Base-by-base conservation (phyloP, 768 basidiomycete genomes). In the Pulveroboletus sp. region DNA sequence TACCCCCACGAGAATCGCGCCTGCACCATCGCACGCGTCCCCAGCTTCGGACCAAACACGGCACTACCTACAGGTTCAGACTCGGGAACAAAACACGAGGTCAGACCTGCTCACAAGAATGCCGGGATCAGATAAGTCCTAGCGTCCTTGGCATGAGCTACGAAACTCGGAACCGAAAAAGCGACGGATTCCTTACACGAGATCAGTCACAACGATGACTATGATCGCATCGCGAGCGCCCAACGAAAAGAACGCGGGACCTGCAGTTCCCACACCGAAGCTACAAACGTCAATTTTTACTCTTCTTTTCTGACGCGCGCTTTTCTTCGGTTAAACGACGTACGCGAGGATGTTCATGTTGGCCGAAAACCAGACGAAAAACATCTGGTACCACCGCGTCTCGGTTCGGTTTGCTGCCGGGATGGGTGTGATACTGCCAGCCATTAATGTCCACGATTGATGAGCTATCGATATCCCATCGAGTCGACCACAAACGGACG, bases 21-120 rank as follows among this genome's bases (percentile, higher is more conserved):
- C 44, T 78, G 73, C 8, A 80, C 73, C 80, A 82, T 82, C 12
- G 78, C 76, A n/a, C 81, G 72, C 58, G 73, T 74, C 3, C 81
- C 81, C 2, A 78, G 61, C 49, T 77, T 76, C 2, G 81, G 80
- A 0, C 81, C 78, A 43, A 77, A 79, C 2, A 75, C 73, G 3
- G 77, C 73, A 47, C 76, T 78, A 50, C 27, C 8, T 17, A 10
- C 35, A 30, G 7, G 8, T 37, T 47, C n/a, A 62, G 36, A 35
- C 15, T 2, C 26, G 28, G 5, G 5, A 26, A 10, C 3, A 21
- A 21, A 21, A 42, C 9, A 38, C 2, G 17, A 46, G 9, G 8
- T 18, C 8, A 17, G 18, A 8, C 4, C 9, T 0, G 32, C 73
- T 55, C 48, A 74, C 73, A 71, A 73, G 55, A 66, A 70, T 0